phyloP scores from a whole-genome alignment of 768 basidiomycete species.

The Solioccasus polychromus region DNA sequence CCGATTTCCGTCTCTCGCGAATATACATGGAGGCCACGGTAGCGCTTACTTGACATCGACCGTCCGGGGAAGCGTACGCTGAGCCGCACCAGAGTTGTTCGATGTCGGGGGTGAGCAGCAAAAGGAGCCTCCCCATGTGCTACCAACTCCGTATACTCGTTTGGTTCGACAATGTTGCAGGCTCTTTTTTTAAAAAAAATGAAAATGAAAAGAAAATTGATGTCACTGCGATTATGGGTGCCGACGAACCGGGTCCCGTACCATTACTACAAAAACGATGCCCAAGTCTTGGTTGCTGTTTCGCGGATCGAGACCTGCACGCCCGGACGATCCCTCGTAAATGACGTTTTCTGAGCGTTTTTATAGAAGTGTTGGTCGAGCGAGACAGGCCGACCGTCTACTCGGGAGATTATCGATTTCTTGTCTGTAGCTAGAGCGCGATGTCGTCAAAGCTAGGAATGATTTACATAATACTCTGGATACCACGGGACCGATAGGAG shows the following conservation, averaged over 20 bases:
- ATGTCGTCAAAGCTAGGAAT: background rate
- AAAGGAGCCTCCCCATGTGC: slow-evolving; percentile 4
- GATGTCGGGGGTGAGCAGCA: slow-evolving; percentile 26
- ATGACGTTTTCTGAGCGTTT: slow-evolving; percentile 15
- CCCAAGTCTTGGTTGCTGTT: slow-evolving; percentile 23
- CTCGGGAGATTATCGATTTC: slow-evolving; percentile 20
- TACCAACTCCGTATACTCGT: slow-evolving; percentile 36
- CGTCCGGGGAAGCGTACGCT: slow-evolving; percentile 45
- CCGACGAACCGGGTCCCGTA: slow-evolving; percentile 24
- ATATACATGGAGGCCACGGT: slow-evolving; percentile 24
- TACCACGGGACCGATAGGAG: too few relatives aligned
- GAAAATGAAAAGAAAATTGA: too few relatives aligned
- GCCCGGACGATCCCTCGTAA: slow-evolving; percentile 3
- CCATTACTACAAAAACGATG: slow-evolving; percentile 21
- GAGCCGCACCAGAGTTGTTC: slow-evolving; percentile 46
- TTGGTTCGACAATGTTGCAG: slow-evolving; percentile 34
- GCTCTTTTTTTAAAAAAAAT: slow-evolving; percentile 6
- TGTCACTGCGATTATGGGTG: slow-evolving; percentile 19
- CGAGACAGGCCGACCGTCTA: slow-evolving; percentile 15
- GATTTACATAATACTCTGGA: background rate
- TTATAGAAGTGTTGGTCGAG: slow-evolving; percentile 28
- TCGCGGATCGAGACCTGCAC: slow-evolving; percentile 10
- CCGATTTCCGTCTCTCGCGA: slow-evolving; percentile 37
- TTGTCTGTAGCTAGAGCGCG: slow-evolving; percentile 4
- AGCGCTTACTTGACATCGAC: slow-evolving; percentile 27